phyloP scores from a whole-genome alignment of 2,329 filamentous ascomycete species.

The Aaosphaeria arxii region DNA sequence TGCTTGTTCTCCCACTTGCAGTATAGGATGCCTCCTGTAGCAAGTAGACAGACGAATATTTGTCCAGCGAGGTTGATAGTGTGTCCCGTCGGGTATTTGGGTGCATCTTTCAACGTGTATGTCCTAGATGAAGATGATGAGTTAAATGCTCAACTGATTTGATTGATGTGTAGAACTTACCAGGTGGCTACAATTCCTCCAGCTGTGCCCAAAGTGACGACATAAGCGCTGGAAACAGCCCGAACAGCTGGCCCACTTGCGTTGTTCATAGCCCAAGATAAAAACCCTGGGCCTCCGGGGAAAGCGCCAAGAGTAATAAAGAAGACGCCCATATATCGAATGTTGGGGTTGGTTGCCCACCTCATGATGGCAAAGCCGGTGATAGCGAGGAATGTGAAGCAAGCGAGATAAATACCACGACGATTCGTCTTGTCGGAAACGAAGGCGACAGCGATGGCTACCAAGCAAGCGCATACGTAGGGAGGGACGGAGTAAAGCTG shows the following conservation, averaged over 20 bases:
- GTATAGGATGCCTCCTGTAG: slow-evolving; percentile 51
- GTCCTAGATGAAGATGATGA: slow-evolving; percentile 43
- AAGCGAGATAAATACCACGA: slow-evolving; percentile 36
- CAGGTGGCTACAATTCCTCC: slow-evolving; percentile 58
- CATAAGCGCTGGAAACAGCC: slow-evolving; percentile 55
- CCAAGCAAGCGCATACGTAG: slow-evolving; percentile 35
- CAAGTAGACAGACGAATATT: slow-evolving; percentile 43
- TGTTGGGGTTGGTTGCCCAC: slow-evolving; percentile 56
- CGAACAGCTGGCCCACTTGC: slow-evolving; percentile 55
- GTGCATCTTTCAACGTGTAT: slow-evolving; percentile 54
- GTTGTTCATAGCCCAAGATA: slow-evolving; percentile 61
- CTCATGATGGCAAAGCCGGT: slow-evolving; percentile 54
- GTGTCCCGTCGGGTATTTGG: slow-evolving; percentile 71
- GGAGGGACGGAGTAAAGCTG: slow-evolving; percentile 40
- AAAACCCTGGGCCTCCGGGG: slow-evolving; percentile 56
- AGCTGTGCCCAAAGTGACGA: slow-evolving; percentile 65
- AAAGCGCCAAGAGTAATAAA: slow-evolving; percentile 57
- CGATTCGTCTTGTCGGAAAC: slow-evolving; percentile 36
- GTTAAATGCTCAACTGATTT: neutral
- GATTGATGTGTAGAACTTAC: slow-evolving; percentile 12
- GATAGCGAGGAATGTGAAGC: slow-evolving; percentile 41
- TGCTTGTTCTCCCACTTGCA: slow-evolving; percentile 54
- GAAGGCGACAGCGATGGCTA: slow-evolving; percentile 36
- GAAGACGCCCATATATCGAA: slow-evolving; percentile 54
- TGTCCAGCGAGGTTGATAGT: slow-evolving; percentile 58